These are phyloP conservation scores for Lasiodiplodia theobromae DNA, from an alignment of 2,329 filamentous ascomycete species.

Conservation along the genomic window DNA sequence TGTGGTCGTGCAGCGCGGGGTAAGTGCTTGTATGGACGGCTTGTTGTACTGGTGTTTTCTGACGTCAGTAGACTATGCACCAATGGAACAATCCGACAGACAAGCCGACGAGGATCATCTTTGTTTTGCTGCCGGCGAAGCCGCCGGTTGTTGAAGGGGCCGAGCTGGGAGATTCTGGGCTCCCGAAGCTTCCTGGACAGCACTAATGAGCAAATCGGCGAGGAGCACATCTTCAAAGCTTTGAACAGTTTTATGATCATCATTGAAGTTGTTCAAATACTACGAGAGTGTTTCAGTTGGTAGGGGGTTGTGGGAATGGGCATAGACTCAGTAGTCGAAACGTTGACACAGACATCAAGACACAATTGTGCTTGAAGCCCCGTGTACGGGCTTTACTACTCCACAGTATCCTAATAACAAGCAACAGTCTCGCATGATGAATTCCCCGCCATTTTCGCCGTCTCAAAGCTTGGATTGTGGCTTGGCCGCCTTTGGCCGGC, in stretches of 20 bases:
- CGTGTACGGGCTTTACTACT: too few relatives aligned
- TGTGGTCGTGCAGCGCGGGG: slow-evolving; percentile 18
- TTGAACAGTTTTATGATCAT: too few relatives aligned
- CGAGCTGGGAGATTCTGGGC: neutral
- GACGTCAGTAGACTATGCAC: slow-evolving; percentile 7
- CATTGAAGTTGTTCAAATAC: too few relatives aligned
- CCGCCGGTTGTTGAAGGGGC: neutral
- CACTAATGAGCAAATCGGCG: neutral
- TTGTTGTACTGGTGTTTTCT: neutral
- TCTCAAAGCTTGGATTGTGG: neutral
- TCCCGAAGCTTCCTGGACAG: neutral
- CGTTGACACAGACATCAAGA: too few relatives aligned
- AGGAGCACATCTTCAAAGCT: too few relatives aligned
- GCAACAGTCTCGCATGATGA: too few relatives aligned
- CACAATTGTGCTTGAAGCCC: too few relatives aligned
- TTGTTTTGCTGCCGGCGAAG: neutral
- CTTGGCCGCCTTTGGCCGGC: neutral
- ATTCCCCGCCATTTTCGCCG: too few relatives aligned
- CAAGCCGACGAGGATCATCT: neutral
- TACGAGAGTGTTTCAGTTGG: too few relatives aligned
- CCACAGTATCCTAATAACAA: too few relatives aligned
- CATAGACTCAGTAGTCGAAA: too few relatives aligned
- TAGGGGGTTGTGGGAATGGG: too few relatives aligned
- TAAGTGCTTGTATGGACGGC: neutral
- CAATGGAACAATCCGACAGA: neutral